Evolutionary conservation across 805 yeast genomes (phyloP).

Genomic region (Metschnikowia drakensbergensis): DNA sequence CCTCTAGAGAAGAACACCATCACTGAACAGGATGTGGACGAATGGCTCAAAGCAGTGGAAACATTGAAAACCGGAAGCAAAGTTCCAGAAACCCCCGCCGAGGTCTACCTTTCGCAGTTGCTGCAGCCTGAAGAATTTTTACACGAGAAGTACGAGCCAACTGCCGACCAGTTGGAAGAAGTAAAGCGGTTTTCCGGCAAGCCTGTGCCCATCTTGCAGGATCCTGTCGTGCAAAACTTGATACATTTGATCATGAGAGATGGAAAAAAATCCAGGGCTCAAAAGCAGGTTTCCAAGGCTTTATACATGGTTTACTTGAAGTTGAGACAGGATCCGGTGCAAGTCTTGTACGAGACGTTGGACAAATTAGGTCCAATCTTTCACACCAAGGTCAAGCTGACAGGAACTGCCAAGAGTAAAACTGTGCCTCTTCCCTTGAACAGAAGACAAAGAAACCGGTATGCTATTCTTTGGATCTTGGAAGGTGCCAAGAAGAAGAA

Average conservation of each 20-base stretch:
- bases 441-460: slow-evolving; percentile 77
- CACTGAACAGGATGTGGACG: slow-evolving; percentile 40
- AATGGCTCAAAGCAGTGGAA: slow-evolving; percentile 45
- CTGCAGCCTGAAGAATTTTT: slow-evolving; percentile 35
- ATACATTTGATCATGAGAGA: slow-evolving; percentile 88
- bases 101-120: slow-evolving; percentile 37
- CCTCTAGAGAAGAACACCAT: slow-evolving; percentile 38
- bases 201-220: slow-evolving; percentile 58
- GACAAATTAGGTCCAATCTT: slow-evolving; percentile 85
- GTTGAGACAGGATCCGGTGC: slow-evolving; percentile 75
- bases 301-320: slow-evolving; percentile 73
- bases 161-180: slow-evolving; percentile 61
- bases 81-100: slow-evolving; percentile 32
- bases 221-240: slow-evolving; percentile 72
- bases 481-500: slow-evolving; percentile 80
- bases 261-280: slow-evolving; percentile 83
- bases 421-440: slow-evolving; percentile 80
- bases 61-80: slow-evolving; percentile 34
- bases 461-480: slow-evolving; percentile 86
- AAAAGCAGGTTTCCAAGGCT: slow-evolving; percentile 68
- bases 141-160: slow-evolving; percentile 48
- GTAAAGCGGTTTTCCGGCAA: slow-evolving; percentile 45
- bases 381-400: slow-evolving; percentile 68
- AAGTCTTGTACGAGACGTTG: slow-evolving; percentile 64
- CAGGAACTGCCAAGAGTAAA: slow-evolving; percentile 80